These are phyloP conservation scores for Tricholoma furcatifolium DNA, from an alignment of 768 basidiomycete genomes.

Conservation along the genomic window DNA sequence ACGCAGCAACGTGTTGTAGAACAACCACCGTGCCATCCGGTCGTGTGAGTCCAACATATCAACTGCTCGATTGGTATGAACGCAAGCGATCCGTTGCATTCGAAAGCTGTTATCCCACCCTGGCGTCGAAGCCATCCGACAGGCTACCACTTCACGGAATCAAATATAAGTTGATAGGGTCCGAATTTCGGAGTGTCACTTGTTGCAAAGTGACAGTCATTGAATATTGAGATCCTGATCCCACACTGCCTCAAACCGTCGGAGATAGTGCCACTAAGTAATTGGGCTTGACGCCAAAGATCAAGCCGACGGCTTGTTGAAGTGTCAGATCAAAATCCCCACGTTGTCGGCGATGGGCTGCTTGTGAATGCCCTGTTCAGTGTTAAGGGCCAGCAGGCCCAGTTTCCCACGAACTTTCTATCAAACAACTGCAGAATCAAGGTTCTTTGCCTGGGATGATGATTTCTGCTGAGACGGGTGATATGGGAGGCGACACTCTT, in stretches of 20 bases:
- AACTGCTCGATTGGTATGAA: constrained; percentile 46
- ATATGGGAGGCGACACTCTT: constrained; percentile 31
- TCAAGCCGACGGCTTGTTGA: constrained; percentile 35
- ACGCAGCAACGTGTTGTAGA: constrained; percentile 57
- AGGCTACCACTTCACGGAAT: constrained; percentile 39
- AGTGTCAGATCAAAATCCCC: constrained; percentile 27
- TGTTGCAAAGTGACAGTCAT: constrained; percentile 32
- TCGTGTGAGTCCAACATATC: constrained; percentile 37
- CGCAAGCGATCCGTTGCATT: constrained; percentile 24
- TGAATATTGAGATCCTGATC: constrained; percentile 8
- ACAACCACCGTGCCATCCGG: constrained; percentile 49
- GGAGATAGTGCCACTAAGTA: constrained; percentile 40
- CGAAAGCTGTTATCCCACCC: constrained; percentile 31
- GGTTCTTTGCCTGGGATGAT: constrained; percentile 36
- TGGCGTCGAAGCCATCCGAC: constrained; percentile 47
- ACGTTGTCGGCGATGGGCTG: constrained; percentile 1
- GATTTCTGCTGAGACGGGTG: constrained; percentile 35
- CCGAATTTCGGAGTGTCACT: constrained; percentile 40
- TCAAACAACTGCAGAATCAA: constrained; percentile 25
- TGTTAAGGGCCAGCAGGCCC: constrained; percentile 34
- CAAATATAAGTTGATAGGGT: constrained; percentile 39
- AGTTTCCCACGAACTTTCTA: constrained; percentile 36
- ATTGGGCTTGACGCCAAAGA: constrained; percentile 40
- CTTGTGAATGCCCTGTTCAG: constrained; percentile 26
- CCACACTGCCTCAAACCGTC: constrained; percentile 28